Percentiles rank a stretch among this genome's conserved stretches.
These are phyloP conservation scores for Lactifluus subvellereus DNA, from an alignment of 768 basidiomycete species.

Conservation along the genomic window DNA sequence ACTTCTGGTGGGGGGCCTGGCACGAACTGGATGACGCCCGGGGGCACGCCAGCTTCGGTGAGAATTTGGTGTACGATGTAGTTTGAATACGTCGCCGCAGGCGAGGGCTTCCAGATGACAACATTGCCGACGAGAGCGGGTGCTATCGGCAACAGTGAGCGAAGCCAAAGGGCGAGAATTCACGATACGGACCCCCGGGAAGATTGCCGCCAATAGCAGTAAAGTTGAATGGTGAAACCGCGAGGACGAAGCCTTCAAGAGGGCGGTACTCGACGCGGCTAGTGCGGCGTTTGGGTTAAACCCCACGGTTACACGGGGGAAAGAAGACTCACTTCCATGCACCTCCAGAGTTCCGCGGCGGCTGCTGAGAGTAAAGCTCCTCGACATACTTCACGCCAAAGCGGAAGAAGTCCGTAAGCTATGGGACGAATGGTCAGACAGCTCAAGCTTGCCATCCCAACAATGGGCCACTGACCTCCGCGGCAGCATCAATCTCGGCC, in stretches of 20 bases:
- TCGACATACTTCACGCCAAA: conserved; percentile 97
- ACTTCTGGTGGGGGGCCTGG: conserved; percentile 84
- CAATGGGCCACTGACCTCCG: conserved; percentile 63
- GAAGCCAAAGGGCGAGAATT: not conserved
- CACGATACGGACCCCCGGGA: conserved; percentile 46
- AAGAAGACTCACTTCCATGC: conserved; percentile 81
- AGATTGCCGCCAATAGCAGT: conserved; percentile 98
- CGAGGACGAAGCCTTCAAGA: conserved; percentile 97
- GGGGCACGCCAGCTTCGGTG: conserved; percentile 88
- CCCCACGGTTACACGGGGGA: not conserved
- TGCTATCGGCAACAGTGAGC: conserved; percentile 36
- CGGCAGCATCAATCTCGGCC: conserved; percentile 98
- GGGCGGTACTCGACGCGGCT: conserved; percentile 96
- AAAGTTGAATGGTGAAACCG: conserved; percentile 97
- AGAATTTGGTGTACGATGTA: conserved; percentile 89
- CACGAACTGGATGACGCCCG: conserved; percentile 95
- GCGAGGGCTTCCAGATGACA: conserved; percentile 95
- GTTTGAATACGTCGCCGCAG: conserved; percentile 91
- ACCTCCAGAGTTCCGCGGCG: conserved; percentile 76
- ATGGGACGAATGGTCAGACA: not conserved
- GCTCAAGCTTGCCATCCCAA: not conserved
- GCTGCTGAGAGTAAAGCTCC: conserved; percentile 89
- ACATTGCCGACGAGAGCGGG: conserved; percentile 96
- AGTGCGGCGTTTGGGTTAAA: conserved; percentile 10
- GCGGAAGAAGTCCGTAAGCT: conserved; percentile 90